Evolutionary conservation across 768 basidiomycete genomes (phyloP), one percentile per base, ranked within the genome.

Genomic region (Calocera cornea): DNA sequence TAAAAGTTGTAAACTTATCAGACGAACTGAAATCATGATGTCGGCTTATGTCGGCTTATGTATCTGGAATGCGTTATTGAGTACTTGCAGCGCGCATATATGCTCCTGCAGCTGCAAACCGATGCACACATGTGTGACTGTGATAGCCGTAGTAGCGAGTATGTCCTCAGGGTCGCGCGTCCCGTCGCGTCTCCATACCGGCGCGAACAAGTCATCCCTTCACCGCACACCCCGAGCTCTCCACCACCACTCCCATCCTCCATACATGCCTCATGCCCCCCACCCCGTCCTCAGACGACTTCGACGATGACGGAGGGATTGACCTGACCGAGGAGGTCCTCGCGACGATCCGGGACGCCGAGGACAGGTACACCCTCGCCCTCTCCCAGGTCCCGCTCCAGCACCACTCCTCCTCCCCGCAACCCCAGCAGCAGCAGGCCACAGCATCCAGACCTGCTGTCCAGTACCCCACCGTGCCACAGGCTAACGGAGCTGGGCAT

Each of bases 131-230:
- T n/a, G n/a, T n/a, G n/a, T n/a, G 36, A 38, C 36, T 38, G 36
- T 38, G 14, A 38, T 38, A 38, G n/a, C n/a, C n/a, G n/a, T n/a
- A n/a, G n/a, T n/a, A n/a, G n/a, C n/a, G n/a, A n/a, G n/a, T n/a
- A n/a, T n/a, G n/a, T n/a, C 36, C 8, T 60, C 54, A 60, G 54
- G 54, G 54, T 60, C 31, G 54, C 54, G 54, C 54, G 54, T 60
- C 54, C 19, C 54, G 54, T 60, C 54, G 31, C 54, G 54, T 60
- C 54, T 19, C 3, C 54, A 31, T 60, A 60, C 54, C 54, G 19
- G 54, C 31, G 27, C 54, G 27, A 27, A 60, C 14, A 7, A 47
- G 44, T 17, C 44, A 47, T 17, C 19, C 5, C 14, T 47, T 60
- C 31, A 27, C 22, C 31, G 19, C 54, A 5, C 7, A 33, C 31